Evolutionary conservation across 306 rosid genomes (phyloP), one percentile per base, ranked within the genome.

Genomic region (Purshia tridentata): DNA sequence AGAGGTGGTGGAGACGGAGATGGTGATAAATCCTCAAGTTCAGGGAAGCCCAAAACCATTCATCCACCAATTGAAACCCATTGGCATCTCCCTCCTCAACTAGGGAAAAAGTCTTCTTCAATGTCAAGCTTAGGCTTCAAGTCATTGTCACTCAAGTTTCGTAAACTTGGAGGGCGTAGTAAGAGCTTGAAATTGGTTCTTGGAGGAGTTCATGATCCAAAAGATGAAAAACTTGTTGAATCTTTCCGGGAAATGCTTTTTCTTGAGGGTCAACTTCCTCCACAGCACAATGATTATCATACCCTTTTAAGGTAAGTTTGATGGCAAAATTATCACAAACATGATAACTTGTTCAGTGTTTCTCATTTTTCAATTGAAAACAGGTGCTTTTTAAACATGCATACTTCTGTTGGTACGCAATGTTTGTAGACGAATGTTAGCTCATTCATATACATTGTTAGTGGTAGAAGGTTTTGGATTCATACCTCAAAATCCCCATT

Each of bases 231-330:
- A 5, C 63, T 81, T 47, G 94, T 93, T 6, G 88, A 91, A 18
- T 29, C 70, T 14, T 89, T 93, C 47, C 87, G 96, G 4, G 53
- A 84, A 73, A 55, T 84, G 86, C 96, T 93, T 64, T 85, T 82
- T 6, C 58, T 72, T 16, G 89, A 89, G 22, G 88, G 75, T 5
- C 78, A 86, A 16, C 76, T 89, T 37, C 89, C 93, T 0, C 71
- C 85, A 10, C 85, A 89, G 74, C 91, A 86, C 76, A 78, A 85
- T 20, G 90, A 93, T 69, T 93, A 91, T 88, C 98, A 93, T 18
- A 93, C 98, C 23, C 98, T 93, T 79, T 58, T 93, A 4, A 76
- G 96, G 98, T 89, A 54, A 73, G 16, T 67, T 41, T 77, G 51
- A 11, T 69, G 29, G 42, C 58, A 45, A 58, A 51, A 22, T 54